Base-by-base conservation (phyloP, 371 early-diverging fungal genomes). In the Lichtheimia ornata region DNA sequence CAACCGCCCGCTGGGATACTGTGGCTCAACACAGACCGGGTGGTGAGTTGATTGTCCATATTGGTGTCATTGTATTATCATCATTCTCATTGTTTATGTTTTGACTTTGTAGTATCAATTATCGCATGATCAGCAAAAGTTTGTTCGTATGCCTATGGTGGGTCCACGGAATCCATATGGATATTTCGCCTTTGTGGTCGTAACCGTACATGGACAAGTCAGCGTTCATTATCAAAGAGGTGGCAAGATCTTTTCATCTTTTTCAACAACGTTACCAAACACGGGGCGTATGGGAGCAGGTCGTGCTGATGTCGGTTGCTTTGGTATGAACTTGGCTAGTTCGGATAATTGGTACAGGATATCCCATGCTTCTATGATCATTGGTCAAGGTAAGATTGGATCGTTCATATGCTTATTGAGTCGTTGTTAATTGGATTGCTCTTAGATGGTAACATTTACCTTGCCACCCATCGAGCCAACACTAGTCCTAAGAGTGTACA, bases 131-230 rank as follows among this genome's bases (percentile, higher is more conserved):
- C 42, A 25, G 0, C 58, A 65, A 14, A 61, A 64, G 1, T 59
- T 72, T 22, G 49, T 47, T 12, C 59, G 71, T 2, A 65, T 69
- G 20, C 56, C 55, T 9, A 43, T 71, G 0, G 6, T 53, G 17
- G 76, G 76, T 4, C 74, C 76, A n/a, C 64, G 76, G n/a, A 81
- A 77, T 50, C 76, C 78, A 0, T 76, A 69, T 44, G 81, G 81
- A 3, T 64, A 76, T 25, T 56, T 77, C 20, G 71, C 71, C 1
- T 77, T 81, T 58, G 44, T 78, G 15, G 68, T 69, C 9, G 69
- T 76, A 9, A 76, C 78, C 0, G 72, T 72, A 0, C 74, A 76
- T 52, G 81, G 81, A 13, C 73, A 77, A 57, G 56, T 81, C 7
- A 69, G 61, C 17, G 81, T 81, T 5, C 76, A 77, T 44, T 81